phyloP scores from a whole-genome alignment of 371 early-diverging fungal genomes.

The Mortierella sp. region DNA sequence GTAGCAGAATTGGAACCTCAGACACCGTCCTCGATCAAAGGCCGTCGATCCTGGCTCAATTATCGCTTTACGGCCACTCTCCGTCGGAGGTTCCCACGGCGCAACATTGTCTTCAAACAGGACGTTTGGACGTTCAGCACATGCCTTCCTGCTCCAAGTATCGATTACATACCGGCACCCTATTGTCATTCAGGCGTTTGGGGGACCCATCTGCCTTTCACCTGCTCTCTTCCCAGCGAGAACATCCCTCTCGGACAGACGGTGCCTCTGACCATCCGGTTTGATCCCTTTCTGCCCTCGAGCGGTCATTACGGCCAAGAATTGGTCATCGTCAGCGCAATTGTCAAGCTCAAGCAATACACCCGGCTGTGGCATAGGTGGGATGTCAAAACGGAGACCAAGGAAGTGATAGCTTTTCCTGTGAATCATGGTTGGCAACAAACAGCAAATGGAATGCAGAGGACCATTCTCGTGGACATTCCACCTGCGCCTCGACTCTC shows the following conservation, averaged over 20 bases:
- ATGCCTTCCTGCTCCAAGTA: slow-evolving; percentile 20
- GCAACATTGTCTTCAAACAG: slow-evolving; percentile 29
- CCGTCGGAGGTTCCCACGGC: slow-evolving; percentile 21
- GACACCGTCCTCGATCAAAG: slow-evolving; percentile 35
- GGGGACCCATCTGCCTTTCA: slow-evolving; percentile 33
- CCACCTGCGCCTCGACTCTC: slow-evolving; percentile 36
- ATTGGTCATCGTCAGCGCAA: slow-evolving; percentile 24
- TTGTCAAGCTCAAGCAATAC: slow-evolving; percentile 42
- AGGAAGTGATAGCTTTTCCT: slow-evolving; percentile 17
- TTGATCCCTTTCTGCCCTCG: slow-evolving; percentile 28
- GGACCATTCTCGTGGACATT: slow-evolving; percentile 26
- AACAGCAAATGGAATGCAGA: slow-evolving; percentile 18
- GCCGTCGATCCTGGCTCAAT: slow-evolving; percentile 31
- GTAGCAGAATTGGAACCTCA: slow-evolving; percentile 13
- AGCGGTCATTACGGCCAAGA: slow-evolving; percentile 38
- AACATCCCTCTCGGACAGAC: slow-evolving; percentile 24
- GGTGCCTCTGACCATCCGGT: slow-evolving; percentile 26
- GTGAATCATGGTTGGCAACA: slow-evolving; percentile 25
- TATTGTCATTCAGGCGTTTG: slow-evolving; percentile 20
- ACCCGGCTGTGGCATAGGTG: slow-evolving; percentile 41
- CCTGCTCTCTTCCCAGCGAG: slow-evolving; percentile 21
- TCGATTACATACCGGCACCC: slow-evolving; percentile 16
- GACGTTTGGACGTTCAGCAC: slow-evolving; percentile 40
- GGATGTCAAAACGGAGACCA: slow-evolving; percentile 36
- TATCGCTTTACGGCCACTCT: slow-evolving; percentile 33